These are phyloP conservation scores for Teunomyces pallodes DNA, from an alignment of 805 yeast species.

Conservation along the genomic window DNA sequence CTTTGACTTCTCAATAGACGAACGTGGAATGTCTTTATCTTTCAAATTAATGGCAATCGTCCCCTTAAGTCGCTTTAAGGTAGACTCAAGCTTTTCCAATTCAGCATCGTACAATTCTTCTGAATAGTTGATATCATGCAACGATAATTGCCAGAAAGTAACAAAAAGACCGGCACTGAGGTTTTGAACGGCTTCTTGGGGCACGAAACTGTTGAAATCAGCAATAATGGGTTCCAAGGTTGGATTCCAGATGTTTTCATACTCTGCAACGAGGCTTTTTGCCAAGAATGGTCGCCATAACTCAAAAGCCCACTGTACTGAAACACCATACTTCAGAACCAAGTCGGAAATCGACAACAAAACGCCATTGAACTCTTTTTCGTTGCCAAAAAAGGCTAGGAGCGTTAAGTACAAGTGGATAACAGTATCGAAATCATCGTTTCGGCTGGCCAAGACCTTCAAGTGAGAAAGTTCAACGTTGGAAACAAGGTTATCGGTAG, in stretches of 20 bases:
- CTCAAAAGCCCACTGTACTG: slow-evolving; percentile 68
- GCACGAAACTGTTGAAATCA: not conserved
- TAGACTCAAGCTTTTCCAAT: slow-evolving; percentile 35
- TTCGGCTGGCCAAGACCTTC: slow-evolving; percentile 67
- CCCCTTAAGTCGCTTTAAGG: slow-evolving; percentile 33
- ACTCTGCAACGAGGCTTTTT: slow-evolving; percentile 17
- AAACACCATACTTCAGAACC: slow-evolving; percentile 41
- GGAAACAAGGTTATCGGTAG: slow-evolving; percentile 39
- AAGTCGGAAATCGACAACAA: slow-evolving; percentile 45
- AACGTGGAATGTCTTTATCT: slow-evolving; percentile 20
- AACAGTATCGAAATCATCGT: slow-evolving; percentile 71
- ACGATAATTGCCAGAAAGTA: slow-evolving; percentile 69
- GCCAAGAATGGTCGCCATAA: slow-evolving; percentile 62
- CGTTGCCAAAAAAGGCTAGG: slow-evolving; percentile 48
- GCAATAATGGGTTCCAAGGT: slow-evolving; percentile 2
- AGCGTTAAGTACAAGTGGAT: slow-evolving; percentile 63
- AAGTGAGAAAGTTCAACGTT: slow-evolving; percentile 45
- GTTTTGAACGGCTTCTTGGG: slow-evolving; percentile 9
- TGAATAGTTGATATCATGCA: slow-evolving; percentile 67
- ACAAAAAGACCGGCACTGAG: slow-evolving; percentile 47
- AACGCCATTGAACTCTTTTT: slow-evolving; percentile 27
- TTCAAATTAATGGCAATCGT: slow-evolving; percentile 28
- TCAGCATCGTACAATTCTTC: slow-evolving; percentile 50
- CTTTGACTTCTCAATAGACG: slow-evolving; percentile 20
- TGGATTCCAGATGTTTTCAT: slow-evolving; percentile 3